Base-by-base conservation (phyloP, 352 stramenopile genomes). In the Phytophthora hibernalis region DNA sequence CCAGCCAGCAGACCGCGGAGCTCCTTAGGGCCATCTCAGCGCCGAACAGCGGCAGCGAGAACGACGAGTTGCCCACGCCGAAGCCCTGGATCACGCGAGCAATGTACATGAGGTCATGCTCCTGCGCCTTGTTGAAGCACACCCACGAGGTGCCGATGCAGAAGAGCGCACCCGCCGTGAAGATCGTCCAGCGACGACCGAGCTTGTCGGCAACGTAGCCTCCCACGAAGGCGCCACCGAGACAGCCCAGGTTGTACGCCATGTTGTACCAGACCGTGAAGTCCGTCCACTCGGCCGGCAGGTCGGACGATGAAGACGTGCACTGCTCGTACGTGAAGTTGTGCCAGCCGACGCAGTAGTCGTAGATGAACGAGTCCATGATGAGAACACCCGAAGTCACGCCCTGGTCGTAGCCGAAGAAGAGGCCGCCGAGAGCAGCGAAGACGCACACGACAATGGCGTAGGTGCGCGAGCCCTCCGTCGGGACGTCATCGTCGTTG, bases 21-120 rank as follows among this genome's bases (percentile, higher is more conserved):
- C n/a, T n/a, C n/a, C n/a, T n/a, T n/a, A n/a, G n/a, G n/a, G n/a
- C n/a, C n/a, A n/a, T n/a, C n/a, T n/a, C n/a, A n/a, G n/a, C n/a
- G 10, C 68, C 67, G 35, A 72, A 83, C 13, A 83, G 40, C n/a
- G 76, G 76, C 28, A 78, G 38, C 44, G 67, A 74, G 45, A 77
- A 79, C 18, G 71, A 77, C 48, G 65, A 77, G 47, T 77, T 76
- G 26, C 76, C 76, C 0, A 83, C 72, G 22, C 68, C 76, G 12
- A 79, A 59, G 48, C 76, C 76, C 53, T 76, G 65, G 2, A 80
- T 26, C 4, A 81, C 18, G 16, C 76, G 65, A 2, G 72, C 72
- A 11, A 65, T 35, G 42, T 64, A 68, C 67, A 75, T 70, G 30
- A 59, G 51, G 0, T 15, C 52, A 38, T 74, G 69, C 30, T 22